These are phyloP conservation scores for Paramyrothecium sp. DNA, from an alignment of 2,329 filamentous ascomycete species.

Conservation along the genomic window DNA sequence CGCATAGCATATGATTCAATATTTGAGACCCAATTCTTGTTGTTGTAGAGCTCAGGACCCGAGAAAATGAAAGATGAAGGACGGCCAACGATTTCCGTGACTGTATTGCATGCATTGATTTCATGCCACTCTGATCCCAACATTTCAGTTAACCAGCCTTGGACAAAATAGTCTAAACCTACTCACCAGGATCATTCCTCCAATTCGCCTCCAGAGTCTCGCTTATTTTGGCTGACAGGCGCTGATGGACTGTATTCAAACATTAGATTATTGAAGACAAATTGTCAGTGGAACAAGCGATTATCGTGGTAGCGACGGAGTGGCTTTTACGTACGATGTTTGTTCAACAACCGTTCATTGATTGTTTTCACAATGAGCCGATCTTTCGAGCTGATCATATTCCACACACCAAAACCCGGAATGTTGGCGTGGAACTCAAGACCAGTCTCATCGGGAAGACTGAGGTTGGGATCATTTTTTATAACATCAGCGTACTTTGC, in stretches of 20 bases:
- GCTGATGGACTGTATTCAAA: neutral
- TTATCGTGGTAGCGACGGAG: too few species aligned
- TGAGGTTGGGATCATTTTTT: neutral
- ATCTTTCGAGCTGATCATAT: neutral
- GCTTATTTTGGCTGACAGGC: neutral
- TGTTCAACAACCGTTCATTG: neutral
- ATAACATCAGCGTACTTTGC: neutral
- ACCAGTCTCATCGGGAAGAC: neutral
- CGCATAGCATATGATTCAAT: neutral
- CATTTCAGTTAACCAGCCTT: neutral
- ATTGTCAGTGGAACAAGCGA: too few species aligned
- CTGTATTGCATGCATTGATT: neutral
- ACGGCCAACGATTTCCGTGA: neutral
- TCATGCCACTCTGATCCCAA: neutral
- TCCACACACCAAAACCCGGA: neutral
- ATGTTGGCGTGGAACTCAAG: neutral
- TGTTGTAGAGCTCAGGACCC: neutral
- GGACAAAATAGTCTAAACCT: neutral
- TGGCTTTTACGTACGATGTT: neutral
- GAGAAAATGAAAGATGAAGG: neutral
- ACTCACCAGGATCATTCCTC: neutral
- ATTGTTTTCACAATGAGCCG: neutral
- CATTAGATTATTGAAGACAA: neutral
- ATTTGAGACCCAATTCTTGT: neutral
- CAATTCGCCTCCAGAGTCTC: neutral